Conservation (phyloP, 495 filamentous ascomycete genomes). For the Xylaria grammica region DNA sequence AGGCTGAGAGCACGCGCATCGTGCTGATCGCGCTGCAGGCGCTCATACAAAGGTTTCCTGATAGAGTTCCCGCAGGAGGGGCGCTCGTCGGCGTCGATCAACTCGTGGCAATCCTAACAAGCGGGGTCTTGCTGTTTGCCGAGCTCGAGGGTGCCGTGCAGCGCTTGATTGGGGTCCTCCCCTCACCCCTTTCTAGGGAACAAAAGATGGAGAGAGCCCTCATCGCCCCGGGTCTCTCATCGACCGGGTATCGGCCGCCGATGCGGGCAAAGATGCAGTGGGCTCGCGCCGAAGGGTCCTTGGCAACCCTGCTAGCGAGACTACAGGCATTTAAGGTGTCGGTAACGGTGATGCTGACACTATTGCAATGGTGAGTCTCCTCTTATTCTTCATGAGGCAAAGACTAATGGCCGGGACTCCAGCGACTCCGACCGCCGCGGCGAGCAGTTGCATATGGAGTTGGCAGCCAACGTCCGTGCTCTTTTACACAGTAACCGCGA, state of each 20-base stretch:
- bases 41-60: neutral
- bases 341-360: constrained; percentile 21
- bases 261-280: constrained; percentile 25
- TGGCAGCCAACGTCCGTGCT: constrained; percentile 16
- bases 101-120: constrained; percentile 29
- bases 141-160: constrained; percentile 28
- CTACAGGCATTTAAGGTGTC: constrained; percentile 32
- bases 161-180: neutral
- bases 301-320: constrained; percentile 17
- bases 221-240: neutral
- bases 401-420: neutral
- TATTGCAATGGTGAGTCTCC: constrained; percentile 26
- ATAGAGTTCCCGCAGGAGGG: neutral
- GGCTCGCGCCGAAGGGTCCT: constrained; percentile 24
- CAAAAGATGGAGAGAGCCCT: neutral
- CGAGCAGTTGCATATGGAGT: constrained; percentile 19
- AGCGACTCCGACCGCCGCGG: constrained; percentile 22
- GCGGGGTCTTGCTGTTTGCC: constrained; percentile 35
- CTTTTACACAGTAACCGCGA: constrained; percentile 20
- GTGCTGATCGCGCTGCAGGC: constrained; percentile 25
- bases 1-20: constrained; percentile 19
- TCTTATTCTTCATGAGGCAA: neutral
- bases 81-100: constrained; percentile 31
- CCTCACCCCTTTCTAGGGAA: neutral
- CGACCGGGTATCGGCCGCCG: neutral